Percentiles rank a stretch among this genome's conserved stretches.
Conservation (phyloP, 371 early-diverging fungal genomes). For the Apophysomyces ossiformis region DNA sequence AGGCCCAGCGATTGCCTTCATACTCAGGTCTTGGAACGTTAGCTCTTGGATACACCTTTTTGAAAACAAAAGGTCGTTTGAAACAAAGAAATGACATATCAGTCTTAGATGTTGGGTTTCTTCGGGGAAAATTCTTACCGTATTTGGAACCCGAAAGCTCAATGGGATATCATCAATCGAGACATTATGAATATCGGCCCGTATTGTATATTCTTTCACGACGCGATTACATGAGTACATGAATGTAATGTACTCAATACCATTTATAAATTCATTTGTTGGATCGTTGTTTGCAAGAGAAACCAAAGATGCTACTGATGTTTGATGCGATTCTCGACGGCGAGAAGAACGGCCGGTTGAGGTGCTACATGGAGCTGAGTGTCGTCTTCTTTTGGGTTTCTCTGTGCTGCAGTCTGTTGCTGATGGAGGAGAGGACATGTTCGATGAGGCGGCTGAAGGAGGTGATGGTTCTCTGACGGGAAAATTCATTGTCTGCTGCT, state of each 20-base stretch:
- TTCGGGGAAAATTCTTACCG: slow-evolving; percentile 39
- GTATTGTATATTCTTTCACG: slow-evolving; percentile 72
- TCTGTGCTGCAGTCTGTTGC: background rate
- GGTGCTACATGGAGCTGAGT: slow-evolving; percentile 5
- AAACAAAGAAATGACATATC: no score
- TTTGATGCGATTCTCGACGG: slow-evolving; percentile 43
- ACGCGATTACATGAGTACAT: slow-evolving; percentile 69
- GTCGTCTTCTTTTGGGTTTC: background rate
- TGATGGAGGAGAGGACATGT: background rate
- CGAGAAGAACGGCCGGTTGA: slow-evolving; percentile 11
- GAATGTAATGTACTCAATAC: slow-evolving; percentile 70
- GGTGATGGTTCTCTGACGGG: background rate
- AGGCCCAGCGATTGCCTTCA: slow-evolving; percentile 88
- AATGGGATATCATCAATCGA: slow-evolving; percentile 61
- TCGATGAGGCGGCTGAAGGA: background rate
- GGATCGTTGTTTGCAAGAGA: slow-evolving; percentile 60
- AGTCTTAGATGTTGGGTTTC: slow-evolving; percentile 1
- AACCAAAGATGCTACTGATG: slow-evolving; percentile 54
- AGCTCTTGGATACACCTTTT: slow-evolving; percentile 82
- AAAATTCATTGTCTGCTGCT: background rate
- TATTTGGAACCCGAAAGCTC: slow-evolving; percentile 76
- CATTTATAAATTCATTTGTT: slow-evolving; percentile 44
- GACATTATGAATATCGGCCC: slow-evolving; percentile 76
- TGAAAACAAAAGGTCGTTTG: slow-evolving; percentile 6
- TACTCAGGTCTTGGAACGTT: slow-evolving; percentile 67